These are phyloP conservation scores for Annulohypoxylon maeteangense DNA, from an alignment of 495 filamentous ascomycete species.

Conservation along the genomic window DNA sequence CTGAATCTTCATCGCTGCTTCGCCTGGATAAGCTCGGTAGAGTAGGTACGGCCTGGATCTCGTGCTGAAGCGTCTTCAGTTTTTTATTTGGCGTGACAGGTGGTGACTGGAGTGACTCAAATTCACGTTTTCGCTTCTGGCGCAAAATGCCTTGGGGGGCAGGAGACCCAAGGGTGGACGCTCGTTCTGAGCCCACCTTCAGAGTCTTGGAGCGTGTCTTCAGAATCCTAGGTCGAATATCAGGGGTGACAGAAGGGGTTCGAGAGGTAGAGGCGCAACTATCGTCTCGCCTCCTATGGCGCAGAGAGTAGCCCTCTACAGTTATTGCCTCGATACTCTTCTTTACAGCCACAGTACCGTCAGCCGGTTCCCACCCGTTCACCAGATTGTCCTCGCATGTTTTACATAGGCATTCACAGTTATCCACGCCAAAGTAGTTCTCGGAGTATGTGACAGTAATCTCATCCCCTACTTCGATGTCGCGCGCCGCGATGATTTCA, in stretches of 20 bases:
- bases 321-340: conserved; percentile 56
- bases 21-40: conserved; percentile 41
- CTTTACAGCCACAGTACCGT: conserved; percentile 49
- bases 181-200: conserved; percentile 41
- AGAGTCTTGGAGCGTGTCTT: conserved; percentile 50
- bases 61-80: conserved; percentile 51
- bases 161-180: conserved; percentile 42
- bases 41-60: conserved; percentile 42
- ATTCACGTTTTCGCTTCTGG: conserved; percentile 49
- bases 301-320: conserved; percentile 55
- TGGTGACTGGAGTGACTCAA: conserved; percentile 53
- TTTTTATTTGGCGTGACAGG: conserved; percentile 59
- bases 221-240: conserved; percentile 57
- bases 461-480: conserved; percentile 90
- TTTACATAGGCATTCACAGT: conserved; percentile 92
- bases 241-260: conserved; percentile 60
- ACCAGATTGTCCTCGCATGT: conserved; percentile 80
- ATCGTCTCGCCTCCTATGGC: conserved; percentile 56
- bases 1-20: conserved; percentile 37
- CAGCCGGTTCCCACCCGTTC: conserved; percentile 80
- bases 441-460: conserved; percentile 96
- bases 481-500: conserved; percentile 79
- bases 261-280: conserved; percentile 54
- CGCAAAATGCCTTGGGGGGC: conserved; percentile 32
- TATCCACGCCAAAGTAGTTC: conserved; percentile 94